Base-by-base conservation (phyloP, 768 basidiomycete genomes). In the Macrocybe gigantea region DNA sequence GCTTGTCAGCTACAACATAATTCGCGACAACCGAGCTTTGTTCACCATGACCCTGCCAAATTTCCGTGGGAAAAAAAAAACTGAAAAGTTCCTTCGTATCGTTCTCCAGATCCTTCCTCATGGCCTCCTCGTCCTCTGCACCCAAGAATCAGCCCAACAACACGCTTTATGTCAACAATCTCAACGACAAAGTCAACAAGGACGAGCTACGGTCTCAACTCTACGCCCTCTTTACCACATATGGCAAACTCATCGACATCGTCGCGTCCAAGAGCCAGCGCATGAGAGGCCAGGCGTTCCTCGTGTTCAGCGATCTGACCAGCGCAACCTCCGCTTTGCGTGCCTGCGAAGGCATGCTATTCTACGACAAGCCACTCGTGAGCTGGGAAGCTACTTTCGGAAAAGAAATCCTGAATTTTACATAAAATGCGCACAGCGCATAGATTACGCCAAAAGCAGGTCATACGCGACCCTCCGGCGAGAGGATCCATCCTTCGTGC, bases 201-300 rank as follows among this genome's bases (percentile, higher is more conserved):
- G 83, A 89, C 22, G 95, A 98, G 69, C 73, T 97, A 13, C 80
- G 82, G 41, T 67, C 70, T 7, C 88, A 92, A 69, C 75, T 98
- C 1, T 91, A 83, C 61, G 83, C 85, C 29, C 79, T 97, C 42
- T 98, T 98, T 73, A 85, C 87, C 6, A 88, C 93, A 38, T 89
- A 96, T 68, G 95, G 95, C 63, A 88, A 84, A 63, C 74, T 98
- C 49, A 80, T 98, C 72, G 95, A 97, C 64, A 82, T 98, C 50
- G 79, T 97, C 49, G 93, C 94, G 15, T 82, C 86, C 22, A 93
- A 95, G 66, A 80, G 75, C 61, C 70, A 79, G 49, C 88, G 84
- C 66, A 91, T 89, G 84, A 80, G 85, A 54, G 94, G 93, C 14
- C 93, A 96, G 67, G 95, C 95, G 1, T 98, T 96, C 68, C 83